These are phyloP conservation scores for Didymella glomerata DNA, from an alignment of 2,329 filamentous ascomycete genomes.

Conservation along the genomic window DNA sequence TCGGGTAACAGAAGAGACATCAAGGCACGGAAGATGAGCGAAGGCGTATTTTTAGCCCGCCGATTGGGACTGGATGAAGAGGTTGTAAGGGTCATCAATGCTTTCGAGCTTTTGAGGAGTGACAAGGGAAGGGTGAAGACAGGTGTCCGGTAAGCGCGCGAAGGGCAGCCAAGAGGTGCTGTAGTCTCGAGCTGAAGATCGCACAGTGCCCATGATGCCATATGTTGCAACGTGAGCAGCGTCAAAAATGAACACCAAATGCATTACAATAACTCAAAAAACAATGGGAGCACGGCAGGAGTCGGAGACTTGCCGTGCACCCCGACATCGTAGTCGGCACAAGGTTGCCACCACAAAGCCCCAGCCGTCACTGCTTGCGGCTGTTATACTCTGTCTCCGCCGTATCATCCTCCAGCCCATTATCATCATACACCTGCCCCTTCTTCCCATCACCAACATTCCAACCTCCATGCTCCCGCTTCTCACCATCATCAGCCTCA, in stretches of 20 bases:
- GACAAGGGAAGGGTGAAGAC: background rate
- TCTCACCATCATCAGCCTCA: background rate
- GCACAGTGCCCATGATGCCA: too few relatives aligned
- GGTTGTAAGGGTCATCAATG: background rate
- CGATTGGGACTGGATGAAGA: background rate
- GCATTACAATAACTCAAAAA: too few relatives aligned
- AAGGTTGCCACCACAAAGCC: too few relatives aligned
- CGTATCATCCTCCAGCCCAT: constrained; percentile 12
- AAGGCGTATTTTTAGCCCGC: constrained; percentile 11
- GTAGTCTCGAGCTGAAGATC: too few relatives aligned
- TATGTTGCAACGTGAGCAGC: too few relatives aligned
- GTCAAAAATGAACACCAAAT: too few relatives aligned
- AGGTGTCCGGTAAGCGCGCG: background rate
- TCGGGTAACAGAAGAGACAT: constrained; percentile 9
- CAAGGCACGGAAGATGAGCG: constrained; percentile 7
- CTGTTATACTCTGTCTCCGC: background rate
- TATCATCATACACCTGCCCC: constrained; percentile 14
- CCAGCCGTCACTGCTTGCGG: background rate
- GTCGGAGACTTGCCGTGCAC: background rate
- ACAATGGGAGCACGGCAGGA: background rate
- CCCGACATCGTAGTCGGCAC: background rate
- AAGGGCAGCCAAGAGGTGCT: too few relatives aligned
- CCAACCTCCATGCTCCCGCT: background rate
- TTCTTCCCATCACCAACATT: constrained; percentile 11
- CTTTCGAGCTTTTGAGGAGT: constrained; percentile 7